phyloP scores from a whole-genome alignment of 2,329 filamentous ascomycete genomes.

The Stachybotrys chlorohalonatus region DNA sequence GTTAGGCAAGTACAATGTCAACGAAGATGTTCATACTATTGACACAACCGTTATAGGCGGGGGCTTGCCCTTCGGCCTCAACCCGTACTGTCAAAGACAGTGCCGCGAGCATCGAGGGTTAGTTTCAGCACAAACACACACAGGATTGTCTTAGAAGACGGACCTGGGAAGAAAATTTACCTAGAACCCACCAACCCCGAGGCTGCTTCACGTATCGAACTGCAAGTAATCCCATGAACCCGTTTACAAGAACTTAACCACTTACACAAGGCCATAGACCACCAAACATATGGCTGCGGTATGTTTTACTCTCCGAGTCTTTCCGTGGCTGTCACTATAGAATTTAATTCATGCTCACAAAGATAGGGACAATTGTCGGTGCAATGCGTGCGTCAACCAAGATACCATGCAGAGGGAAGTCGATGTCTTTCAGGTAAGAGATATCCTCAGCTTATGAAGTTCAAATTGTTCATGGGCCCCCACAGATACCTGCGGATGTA shows the following conservation, averaged over 20 bases:
- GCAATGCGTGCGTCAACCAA: conserved; percentile 28
- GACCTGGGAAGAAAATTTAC: conserved; percentile 2
- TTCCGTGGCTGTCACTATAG: neutral
- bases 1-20: neutral
- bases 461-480: neutral
- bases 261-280: conserved; percentile 8
- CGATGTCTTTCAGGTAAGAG: conserved; percentile 28
- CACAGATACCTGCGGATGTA: conserved; percentile 22
- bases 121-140: neutral
- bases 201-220: neutral
- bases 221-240: neutral
- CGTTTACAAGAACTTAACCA: too few relatives aligned
- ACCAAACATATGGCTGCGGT: conserved; percentile 18
- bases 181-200: neutral
- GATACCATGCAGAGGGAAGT: conserved; percentile 32
- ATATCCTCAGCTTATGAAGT: neutral
- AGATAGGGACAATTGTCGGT: conserved; percentile 33
- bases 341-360: neutral
- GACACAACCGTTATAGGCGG: too few relatives aligned
- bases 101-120: neutral
- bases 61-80: too few relatives aligned
- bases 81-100: neutral
- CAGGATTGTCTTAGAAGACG: neutral
- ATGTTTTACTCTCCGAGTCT: conserved; percentile 1
- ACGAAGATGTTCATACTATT: too few relatives aligned